Conservation (phyloP, 1,284 basidiomycete species). For the Neolentinus lepideus region DNA sequence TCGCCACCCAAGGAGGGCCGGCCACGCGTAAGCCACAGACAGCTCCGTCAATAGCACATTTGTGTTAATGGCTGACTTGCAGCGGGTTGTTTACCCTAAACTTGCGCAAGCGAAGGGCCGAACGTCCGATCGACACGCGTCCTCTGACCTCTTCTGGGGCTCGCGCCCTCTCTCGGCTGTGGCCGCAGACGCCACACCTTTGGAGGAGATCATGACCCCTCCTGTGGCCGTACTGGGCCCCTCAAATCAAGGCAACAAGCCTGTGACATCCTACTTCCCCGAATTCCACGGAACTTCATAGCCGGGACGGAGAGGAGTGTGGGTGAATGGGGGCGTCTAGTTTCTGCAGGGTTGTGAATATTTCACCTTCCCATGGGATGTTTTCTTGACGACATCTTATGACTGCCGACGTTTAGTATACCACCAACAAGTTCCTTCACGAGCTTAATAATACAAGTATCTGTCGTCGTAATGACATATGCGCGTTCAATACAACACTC, state of each 20-base stretch:
- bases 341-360: not conserved
- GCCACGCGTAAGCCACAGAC: not conserved
- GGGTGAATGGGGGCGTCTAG: not conserved
- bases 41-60: not conserved
- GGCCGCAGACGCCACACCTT: not conserved
- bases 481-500: not conserved
- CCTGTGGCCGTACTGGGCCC: not conserved
- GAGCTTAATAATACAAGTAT: not conserved
- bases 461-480: not conserved
- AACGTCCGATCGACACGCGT: not conserved
- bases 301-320: not conserved
- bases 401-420: not conserved
- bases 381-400: not conserved
- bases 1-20: not conserved
- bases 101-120: constrained; percentile 1
- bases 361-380: too few species aligned
- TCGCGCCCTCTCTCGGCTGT: not conserved
- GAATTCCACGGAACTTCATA: not conserved
- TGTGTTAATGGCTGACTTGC: not conserved
- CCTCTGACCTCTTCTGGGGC: not conserved
- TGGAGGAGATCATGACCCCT: not conserved
- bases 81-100: not conserved
- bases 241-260: not conserved
- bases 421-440: not conserved
- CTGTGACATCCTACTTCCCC: not conserved